Evolutionary conservation across 2,329 filamentous ascomycete species (phyloP), one percentile per base, ranked within the genome.

Genomic region (Fusarium nodosum): DNA sequence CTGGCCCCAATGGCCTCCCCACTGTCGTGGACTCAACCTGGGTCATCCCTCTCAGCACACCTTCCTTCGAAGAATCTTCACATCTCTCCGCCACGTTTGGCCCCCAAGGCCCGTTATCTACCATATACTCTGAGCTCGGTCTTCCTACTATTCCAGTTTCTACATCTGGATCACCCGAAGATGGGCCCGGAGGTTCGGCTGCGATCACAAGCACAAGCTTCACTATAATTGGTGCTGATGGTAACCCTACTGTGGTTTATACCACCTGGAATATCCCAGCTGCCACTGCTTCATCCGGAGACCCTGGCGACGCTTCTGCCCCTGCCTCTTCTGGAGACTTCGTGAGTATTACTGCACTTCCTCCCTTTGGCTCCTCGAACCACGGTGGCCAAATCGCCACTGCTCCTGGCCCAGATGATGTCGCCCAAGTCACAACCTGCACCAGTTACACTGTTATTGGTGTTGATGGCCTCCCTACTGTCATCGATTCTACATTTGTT

Each of bases 21-120:
- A 80, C 79, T 12, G 70, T 79, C 13, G 61, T 80, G 22, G 76
- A 80, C 39, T 80, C 79, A 11, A 78, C 75, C 18, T 74, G 77
- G 72, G 69, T 79, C 22, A 61, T 76, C 16, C 71, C 76, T 48
- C 31, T 47, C 11, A 60, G 46, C 34, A 68, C 64, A 13, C 64
- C 70, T 28, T 51, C 47, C 13, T 48, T 57, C 28, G 61, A 60
- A 7, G 60, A 46, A 12, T 70, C 71, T 44, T 60, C 57, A 11
- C 66, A 69, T 15, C 60, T 64, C 20, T 59, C 73, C 22, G 44
- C 51, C 5, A 48, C 63, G 20, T 54, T 58, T 9, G 30, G 53
- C 12, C 68, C 68, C 3, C 60, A 68, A 16, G 59, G 52, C 12
- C 47, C 68, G 3, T 57, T 73, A 15, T 67, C 63, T 24, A 60